phyloP scores from a whole-genome alignment of 345 rosid species.

The Carallia pectinifolia region DNA sequence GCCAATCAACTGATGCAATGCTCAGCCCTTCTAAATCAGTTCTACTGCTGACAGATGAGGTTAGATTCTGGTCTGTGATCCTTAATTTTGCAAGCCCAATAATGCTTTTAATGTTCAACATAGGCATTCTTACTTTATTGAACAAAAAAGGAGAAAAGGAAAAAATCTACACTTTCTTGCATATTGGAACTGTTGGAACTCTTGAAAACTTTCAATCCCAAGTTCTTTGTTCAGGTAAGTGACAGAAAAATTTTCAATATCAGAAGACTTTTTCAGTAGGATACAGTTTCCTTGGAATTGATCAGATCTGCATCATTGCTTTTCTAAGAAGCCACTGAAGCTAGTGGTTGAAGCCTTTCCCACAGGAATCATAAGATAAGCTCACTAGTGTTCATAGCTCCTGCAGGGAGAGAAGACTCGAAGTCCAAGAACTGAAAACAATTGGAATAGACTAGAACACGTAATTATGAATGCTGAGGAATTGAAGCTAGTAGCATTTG shows the following conservation, averaged over 20 bases:
- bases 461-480: constrained; percentile 36
- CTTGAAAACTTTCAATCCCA: background rate
- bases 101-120: background rate
- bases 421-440: constrained; percentile 32
- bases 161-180: background rate
- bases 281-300: no score
- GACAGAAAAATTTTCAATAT: no score
- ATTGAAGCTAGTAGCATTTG: constrained; percentile 40
- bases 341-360: background rate
- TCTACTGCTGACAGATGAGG: constrained; percentile 39
- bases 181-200: background rate
- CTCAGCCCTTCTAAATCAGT: constrained; percentile 38
- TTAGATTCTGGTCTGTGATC: constrained; percentile 32
- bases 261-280: no score
- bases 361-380: constrained; percentile 9
- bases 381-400: constrained; percentile 14
- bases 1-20: constrained; percentile 33
- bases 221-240: background rate
- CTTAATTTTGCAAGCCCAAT: background rate
- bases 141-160: background rate
- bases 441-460: constrained; percentile 41
- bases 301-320: background rate
- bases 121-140: background rate
- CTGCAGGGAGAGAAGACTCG: constrained; percentile 50
- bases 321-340: background rate